A percentile compares a stretch with the other conserved stretches of the same genome.
These are phyloP conservation scores for Colletotrichum destructivum DNA, from an alignment of 2,329 filamentous ascomycete species.

Conservation along the genomic window DNA sequence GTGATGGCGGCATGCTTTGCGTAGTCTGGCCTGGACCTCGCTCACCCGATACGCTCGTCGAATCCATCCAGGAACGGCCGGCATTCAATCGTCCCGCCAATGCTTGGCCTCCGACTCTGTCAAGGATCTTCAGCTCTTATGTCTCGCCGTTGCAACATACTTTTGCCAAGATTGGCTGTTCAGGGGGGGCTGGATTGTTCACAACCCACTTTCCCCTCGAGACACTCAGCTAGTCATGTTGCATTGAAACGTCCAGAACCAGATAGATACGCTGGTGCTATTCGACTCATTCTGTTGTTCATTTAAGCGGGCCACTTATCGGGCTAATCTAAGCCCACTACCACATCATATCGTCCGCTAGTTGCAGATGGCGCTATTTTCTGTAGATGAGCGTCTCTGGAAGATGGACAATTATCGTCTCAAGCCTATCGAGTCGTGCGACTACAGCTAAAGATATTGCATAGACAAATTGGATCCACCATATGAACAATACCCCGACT, in stretches of 20 bases:
- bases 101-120: slow-evolving; percentile 6
- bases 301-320: background rate
- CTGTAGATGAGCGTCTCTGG: background rate
- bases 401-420: background rate
- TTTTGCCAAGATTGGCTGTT: slow-evolving; percentile 17
- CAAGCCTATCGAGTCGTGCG: background rate
- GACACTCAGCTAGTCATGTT: background rate
- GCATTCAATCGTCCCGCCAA: slow-evolving; percentile 1
- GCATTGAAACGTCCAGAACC: background rate
- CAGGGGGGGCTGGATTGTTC: background rate
- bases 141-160: background rate
- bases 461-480: background rate
- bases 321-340: background rate
- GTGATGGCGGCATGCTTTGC: slow-evolving; percentile 6
- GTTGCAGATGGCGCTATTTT: background rate
- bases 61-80: slow-evolving; percentile 11
- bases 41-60: background rate
- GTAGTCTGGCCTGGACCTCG: background rate
- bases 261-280: background rate
- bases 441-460: background rate
- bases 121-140: background rate
- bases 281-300: background rate
- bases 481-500: background rate
- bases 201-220: slow-evolving; percentile 21
- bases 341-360: background rate